Conservation (phyloP, 116 monocot species). For the Iris pallida region DNA sequence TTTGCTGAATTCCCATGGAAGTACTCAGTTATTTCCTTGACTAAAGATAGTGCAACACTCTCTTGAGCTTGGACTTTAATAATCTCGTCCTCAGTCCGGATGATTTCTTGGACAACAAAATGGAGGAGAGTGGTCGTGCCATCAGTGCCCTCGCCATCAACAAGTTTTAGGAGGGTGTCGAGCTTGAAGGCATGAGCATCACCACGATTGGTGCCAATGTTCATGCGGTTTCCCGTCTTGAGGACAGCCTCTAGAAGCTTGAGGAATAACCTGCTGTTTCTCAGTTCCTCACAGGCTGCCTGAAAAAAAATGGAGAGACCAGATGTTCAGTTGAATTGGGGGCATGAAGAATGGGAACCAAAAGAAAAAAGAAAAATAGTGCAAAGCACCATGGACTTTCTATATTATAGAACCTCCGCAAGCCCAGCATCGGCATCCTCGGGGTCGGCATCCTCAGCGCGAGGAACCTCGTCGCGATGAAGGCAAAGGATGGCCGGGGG, state of each 20-base stretch:
- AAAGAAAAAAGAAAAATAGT: too few species aligned
- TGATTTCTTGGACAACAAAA: conserved; percentile 54
- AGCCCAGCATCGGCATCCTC: too few species aligned
- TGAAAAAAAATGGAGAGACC: too few species aligned
- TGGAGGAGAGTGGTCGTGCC: conserved; percentile 56
- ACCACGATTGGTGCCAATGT: conserved; percentile 50
- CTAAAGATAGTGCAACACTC: conserved; percentile 28
- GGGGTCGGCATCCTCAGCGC: conserved; percentile 7
- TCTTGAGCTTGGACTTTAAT: conserved; percentile 44
- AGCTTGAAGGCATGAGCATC: conserved; percentile 56
- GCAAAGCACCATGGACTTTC: too few species aligned
- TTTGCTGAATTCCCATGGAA: conserved; percentile 44
- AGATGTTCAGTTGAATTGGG: too few species aligned
- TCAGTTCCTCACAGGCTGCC: conserved; percentile 51
- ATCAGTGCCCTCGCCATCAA: conserved; percentile 44
- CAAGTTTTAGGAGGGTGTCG: conserved; percentile 49
- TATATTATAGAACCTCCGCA: too few species aligned
- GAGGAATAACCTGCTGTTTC: conserved; percentile 39
- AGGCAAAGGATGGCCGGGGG: too few species aligned
- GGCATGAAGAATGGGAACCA: too few species aligned
- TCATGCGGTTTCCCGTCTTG: conserved; percentile 58
- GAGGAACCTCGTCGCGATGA: conserved; percentile 8
- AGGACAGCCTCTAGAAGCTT: conserved; percentile 56
- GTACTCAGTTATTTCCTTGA: conserved; percentile 59
- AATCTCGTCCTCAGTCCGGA: conserved; percentile 47